A percentile compares a stretch with the other conserved stretches of the same genome.
These are phyloP conservation scores for Stenocarpella maydis DNA, from an alignment of 2,329 filamentous ascomycete species.

Conservation along the genomic window DNA sequence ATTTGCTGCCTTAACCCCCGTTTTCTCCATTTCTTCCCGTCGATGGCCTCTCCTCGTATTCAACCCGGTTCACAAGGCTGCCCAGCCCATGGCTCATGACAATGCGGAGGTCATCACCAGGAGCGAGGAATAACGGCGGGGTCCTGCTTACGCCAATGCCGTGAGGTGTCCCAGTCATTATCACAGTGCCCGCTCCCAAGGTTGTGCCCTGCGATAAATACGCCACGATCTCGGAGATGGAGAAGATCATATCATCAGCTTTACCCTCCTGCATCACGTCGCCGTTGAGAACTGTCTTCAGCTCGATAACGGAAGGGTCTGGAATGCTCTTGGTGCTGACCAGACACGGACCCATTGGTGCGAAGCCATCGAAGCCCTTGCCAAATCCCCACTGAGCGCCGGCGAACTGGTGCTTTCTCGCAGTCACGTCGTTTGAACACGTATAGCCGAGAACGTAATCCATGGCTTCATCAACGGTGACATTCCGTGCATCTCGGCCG, in stretches of 20 bases:
- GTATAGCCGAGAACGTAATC: slow-evolving; percentile 64
- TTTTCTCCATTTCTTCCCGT: no score
- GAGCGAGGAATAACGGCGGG: slow-evolving; percentile 48
- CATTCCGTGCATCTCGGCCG: slow-evolving; percentile 55
- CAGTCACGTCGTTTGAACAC: slow-evolving; percentile 63
- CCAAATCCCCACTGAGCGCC: slow-evolving; percentile 69
- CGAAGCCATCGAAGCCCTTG: slow-evolving; percentile 52
- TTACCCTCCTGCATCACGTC: slow-evolving; percentile 38
- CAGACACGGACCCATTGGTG: slow-evolving; percentile 48
- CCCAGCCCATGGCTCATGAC: slow-evolving; percentile 33
- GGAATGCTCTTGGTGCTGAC: slow-evolving; percentile 43
- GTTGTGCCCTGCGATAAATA: slow-evolving; percentile 50
- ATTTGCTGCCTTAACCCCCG: not conserved
- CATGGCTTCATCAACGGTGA: slow-evolving; percentile 54
- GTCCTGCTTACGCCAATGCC: slow-evolving; percentile 50
- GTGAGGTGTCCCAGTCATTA: slow-evolving; percentile 51
- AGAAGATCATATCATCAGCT: slow-evolving; percentile 48
- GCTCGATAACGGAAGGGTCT: slow-evolving; percentile 41
- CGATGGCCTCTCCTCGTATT: not conserved
- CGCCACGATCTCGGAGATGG: slow-evolving; percentile 46
- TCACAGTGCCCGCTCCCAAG: slow-evolving; percentile 47
- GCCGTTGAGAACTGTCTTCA: slow-evolving; percentile 22
- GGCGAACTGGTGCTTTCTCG: slow-evolving; percentile 59
- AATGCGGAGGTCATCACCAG: slow-evolving; percentile 44
- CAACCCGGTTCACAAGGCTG: slow-evolving; percentile 24